Conservation (phyloP, 768 basidiomycete species). For the Trametes meyenii region DNA sequence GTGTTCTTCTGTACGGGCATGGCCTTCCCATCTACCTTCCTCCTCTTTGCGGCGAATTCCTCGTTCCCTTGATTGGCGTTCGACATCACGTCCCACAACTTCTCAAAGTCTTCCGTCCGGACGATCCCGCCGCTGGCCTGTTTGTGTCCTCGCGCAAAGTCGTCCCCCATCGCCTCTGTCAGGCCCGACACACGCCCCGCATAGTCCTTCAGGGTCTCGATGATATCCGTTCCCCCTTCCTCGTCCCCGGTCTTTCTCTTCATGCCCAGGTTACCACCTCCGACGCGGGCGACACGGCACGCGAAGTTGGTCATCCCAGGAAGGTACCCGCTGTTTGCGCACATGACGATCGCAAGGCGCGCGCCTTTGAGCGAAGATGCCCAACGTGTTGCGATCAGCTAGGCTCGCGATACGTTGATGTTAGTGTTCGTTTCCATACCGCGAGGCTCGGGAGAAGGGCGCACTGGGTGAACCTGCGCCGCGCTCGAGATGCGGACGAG, state of each 20-base stretch:
- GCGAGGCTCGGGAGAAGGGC: neutral
- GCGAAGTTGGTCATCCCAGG: constrained; percentile 44
- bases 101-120: constrained; percentile 28
- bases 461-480: constrained; percentile 43
- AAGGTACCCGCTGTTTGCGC: constrained; percentile 42
- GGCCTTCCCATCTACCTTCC: constrained; percentile 7
- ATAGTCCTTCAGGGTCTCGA: constrained; percentile 42
- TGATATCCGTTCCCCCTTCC: constrained; percentile 39
- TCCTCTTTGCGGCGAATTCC: constrained; percentile 21
- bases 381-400: constrained; percentile 52
- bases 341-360: constrained; percentile 40
- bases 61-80: constrained; percentile 6
- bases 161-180: constrained; percentile 43
- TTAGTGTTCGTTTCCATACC: neutral
- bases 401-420: constrained; percentile 14
- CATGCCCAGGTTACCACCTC: neutral
- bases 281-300: constrained; percentile 41
- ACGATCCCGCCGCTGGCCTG: constrained; percentile 55
- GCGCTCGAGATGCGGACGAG: constrained; percentile 44
- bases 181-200: constrained; percentile 38
- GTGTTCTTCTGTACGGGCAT: constrained; percentile 27
- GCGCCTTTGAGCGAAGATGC: constrained; percentile 39
- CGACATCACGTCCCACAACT: constrained; percentile 31
- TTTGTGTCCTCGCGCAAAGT: constrained; percentile 51
- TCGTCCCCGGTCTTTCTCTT: constrained; percentile 2